Conservation (phyloP, 192 early-diverging fungal species). For the Ramicandelaber brevisporus region DNA sequence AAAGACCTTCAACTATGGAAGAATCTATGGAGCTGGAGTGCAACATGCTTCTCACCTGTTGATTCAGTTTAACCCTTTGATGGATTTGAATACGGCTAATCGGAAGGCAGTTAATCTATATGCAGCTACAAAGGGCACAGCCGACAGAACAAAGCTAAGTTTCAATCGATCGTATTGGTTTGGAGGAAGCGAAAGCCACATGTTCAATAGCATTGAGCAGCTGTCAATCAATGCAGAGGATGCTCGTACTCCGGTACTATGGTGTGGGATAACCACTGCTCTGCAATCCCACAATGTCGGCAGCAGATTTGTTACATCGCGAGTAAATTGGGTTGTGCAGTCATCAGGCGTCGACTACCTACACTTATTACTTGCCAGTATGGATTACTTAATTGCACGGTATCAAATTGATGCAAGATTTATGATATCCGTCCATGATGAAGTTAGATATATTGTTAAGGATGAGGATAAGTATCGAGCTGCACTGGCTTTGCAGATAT, state of each 20-base stretch:
- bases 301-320: conserved; percentile 47
- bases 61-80: conserved; percentile 46
- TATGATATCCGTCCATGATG: conserved; percentile 83
- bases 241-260: conserved; percentile 65
- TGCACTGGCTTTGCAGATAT: conserved; percentile 65
- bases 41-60: conserved; percentile 58
- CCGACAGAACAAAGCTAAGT: conserved; percentile 6
- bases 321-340: conserved; percentile 95
- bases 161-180: conserved; percentile 38
- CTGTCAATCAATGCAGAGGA: conserved; percentile 44
- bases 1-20: conserved; percentile 86
- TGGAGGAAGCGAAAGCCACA: conserved; percentile 78
- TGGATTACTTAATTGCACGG: conserved; percentile 53
- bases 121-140: conserved; percentile 56
- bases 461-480: conserved; percentile 46
- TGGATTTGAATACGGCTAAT: conserved; percentile 31
- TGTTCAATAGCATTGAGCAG: conserved; percentile 77
- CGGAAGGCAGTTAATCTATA: conserved; percentile 47
- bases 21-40: conserved; percentile 87
- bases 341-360: conserved; percentile 95
- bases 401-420: conserved; percentile 62
- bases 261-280: conserved; percentile 71
- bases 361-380: conserved; percentile 68
- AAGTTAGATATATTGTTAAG: conserved; percentile 66
- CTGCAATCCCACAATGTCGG: conserved; percentile 29